Conservation (phyloP, 139 green algal genomes). For the Axilococcus clingmanii region DNA sequence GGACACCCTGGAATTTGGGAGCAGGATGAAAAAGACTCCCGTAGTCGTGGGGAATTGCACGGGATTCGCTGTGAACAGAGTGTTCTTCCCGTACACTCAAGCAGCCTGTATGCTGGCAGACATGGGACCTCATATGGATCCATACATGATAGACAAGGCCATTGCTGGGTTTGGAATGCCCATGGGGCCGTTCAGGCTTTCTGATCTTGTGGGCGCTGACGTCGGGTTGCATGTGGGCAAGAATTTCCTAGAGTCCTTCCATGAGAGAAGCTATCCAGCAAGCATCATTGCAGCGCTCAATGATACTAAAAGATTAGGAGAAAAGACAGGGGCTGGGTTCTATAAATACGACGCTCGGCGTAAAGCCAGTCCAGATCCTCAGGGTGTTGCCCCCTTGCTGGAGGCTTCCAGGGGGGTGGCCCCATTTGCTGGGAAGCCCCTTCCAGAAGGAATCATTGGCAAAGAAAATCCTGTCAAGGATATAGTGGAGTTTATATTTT, state of each 20-base stretch:
- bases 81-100: slow-evolving; percentile 98
- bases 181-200: slow-evolving; percentile 93
- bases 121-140: slow-evolving; percentile 77
- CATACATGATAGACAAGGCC: slow-evolving; percentile 79
- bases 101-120: slow-evolving; percentile 84
- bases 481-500: slow-evolving; percentile 97
- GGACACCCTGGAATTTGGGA: slow-evolving; percentile 76
- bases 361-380: slow-evolving; percentile 58
- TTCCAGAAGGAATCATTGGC: background rate
- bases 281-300: slow-evolving; percentile 71
- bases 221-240: slow-evolving; percentile 87
- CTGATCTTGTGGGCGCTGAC: slow-evolving; percentile 77
- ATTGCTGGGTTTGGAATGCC: slow-evolving; percentile 96
- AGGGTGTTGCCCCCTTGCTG: slow-evolving; percentile 54
- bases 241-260: slow-evolving; percentile 86
- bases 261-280: slow-evolving; percentile 69
- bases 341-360: slow-evolving; percentile 83
- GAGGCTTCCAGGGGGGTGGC: slow-evolving; percentile 17
- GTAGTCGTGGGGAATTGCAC: slow-evolving; percentile 99
- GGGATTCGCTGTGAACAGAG: slow-evolving; percentile 96
- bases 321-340: slow-evolving; percentile 85
- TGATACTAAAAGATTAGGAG: slow-evolving; percentile 76
- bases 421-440: slow-evolving; percentile 19
- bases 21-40: slow-evolving; percentile 93
- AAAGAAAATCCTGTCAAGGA: slow-evolving; percentile 40